These are phyloP conservation scores for Rhizophagus prolifer DNA, from an alignment of 192 early-diverging fungal genomes.

Conservation along the genomic window DNA sequence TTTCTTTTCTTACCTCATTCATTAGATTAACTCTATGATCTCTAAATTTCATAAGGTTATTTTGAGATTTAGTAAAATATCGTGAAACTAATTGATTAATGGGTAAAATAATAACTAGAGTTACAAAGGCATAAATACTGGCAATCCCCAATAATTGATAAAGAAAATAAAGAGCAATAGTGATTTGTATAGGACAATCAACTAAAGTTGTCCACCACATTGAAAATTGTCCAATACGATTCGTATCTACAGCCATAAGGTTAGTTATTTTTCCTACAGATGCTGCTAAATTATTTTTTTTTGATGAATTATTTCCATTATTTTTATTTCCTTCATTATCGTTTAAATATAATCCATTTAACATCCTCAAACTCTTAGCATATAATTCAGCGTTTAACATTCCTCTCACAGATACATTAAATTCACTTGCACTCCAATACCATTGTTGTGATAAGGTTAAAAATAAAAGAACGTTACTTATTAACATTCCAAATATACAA, in stretches of 20 bases:
- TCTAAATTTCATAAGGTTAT: constrained; percentile 57
- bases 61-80: constrained; percentile 47
- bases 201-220: constrained; percentile 54
- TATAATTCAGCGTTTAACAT: constrained; percentile 62
- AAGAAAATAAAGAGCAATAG: constrained; percentile 65
- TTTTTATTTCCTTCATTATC: neutral
- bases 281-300: constrained; percentile 33
- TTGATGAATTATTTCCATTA: neutral
- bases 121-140: constrained; percentile 34
- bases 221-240: constrained; percentile 56
- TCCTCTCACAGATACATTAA: constrained; percentile 38
- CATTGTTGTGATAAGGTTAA: neutral
- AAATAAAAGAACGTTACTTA: neutral
- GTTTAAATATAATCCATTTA: neutral
- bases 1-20: constrained; percentile 50
- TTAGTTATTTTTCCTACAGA: constrained; percentile 69
- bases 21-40: constrained; percentile 63
- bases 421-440: constrained; percentile 15
- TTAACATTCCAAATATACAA: constrained; percentile 16
- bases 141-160: constrained; percentile 72
- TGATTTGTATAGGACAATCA: constrained; percentile 59
- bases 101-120: constrained; percentile 43
- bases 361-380: constrained; percentile 51
- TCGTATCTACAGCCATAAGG: constrained; percentile 71
- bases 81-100: constrained; percentile 12